These are phyloP conservation scores for Eutrema heterophyllum DNA, from an alignment of 345 rosid genomes.

Conservation along the genomic window DNA sequence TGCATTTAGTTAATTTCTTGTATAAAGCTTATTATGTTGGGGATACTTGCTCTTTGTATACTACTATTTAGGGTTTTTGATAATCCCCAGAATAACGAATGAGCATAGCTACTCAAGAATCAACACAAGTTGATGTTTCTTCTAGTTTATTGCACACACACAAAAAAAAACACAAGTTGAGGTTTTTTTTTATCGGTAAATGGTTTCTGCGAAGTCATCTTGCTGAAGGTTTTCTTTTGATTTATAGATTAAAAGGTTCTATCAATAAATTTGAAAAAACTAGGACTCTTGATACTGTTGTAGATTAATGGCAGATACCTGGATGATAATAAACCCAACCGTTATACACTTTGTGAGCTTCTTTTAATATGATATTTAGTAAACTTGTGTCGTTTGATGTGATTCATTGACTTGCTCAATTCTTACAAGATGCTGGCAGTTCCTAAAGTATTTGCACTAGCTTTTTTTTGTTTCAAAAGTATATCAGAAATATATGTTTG, in stretches of 20 bases:
- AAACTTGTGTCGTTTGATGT: background rate
- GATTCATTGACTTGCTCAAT: background rate
- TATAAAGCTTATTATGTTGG: background rate
- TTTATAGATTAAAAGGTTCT: background rate
- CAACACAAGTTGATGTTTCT: background rate
- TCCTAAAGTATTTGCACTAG: background rate
- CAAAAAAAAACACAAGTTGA: background rate
- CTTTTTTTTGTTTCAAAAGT: background rate
- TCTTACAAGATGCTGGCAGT: background rate
- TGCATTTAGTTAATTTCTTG: background rate
- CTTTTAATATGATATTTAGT: background rate
- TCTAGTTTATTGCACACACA: too few relatives aligned
- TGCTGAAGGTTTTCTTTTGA: background rate
- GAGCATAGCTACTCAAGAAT: background rate
- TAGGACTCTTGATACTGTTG: background rate
- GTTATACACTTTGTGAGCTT: slow-evolving; percentile 7
- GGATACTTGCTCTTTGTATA: background rate
- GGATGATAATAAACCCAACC: background rate
- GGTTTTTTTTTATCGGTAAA: background rate
- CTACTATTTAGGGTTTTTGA: background rate
- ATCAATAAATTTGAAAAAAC: background rate
- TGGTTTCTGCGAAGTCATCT: background rate
- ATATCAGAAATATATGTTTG: background rate
- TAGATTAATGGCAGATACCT: background rate
- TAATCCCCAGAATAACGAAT: background rate